Percentiles rank a stretch among this genome's conserved stretches.
Conservation (phyloP, 140 eudicot genomes). For the Oenanthe javanica region DNA sequence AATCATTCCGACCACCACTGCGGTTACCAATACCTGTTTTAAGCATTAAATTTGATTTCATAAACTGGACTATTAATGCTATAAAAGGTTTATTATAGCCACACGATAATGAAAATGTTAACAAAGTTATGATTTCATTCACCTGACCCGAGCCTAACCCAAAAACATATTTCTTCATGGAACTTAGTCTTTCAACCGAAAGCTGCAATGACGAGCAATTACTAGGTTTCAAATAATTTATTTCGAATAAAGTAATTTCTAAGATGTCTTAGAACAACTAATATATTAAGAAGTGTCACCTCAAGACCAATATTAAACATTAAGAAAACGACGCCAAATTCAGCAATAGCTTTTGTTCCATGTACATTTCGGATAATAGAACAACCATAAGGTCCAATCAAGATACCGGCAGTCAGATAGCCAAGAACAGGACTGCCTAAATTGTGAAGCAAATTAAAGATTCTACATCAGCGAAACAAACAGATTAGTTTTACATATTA, state of each 20-base stretch:
- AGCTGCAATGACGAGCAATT: constrained; percentile 46
- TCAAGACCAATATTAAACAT: constrained; percentile 96
- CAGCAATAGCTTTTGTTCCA: constrained; percentile 97
- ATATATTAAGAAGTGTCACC: constrained; percentile 32
- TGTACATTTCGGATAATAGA: constrained; percentile 92
- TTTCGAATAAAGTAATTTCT: constrained; percentile 11
- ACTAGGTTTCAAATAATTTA: constrained; percentile 7
- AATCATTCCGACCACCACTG: constrained; percentile 64
- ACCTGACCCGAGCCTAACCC: constrained; percentile 99
- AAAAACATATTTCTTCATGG: constrained; percentile 99
- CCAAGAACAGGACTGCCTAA: constrained; percentile 99
- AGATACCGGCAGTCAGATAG: constrained; percentile 93
- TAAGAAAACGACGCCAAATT: constrained; percentile 94
- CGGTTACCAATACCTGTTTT: constrained; percentile 82
- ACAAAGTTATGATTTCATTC: constrained; percentile 16
- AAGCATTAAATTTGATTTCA: constrained; percentile 7
- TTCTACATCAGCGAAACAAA: constrained; percentile 14
- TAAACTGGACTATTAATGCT: constrained; percentile 11
- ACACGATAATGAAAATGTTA: not conserved
- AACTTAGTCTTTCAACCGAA: constrained; percentile 96
- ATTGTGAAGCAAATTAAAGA: constrained; percentile 22
- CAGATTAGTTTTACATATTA: not conserved
- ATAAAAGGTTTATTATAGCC: constrained; percentile 4
- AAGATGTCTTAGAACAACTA: not conserved
- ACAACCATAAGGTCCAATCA: constrained; percentile 98